Base-by-base conservation (phyloP, 2,329 filamentous ascomycete species). In the Zymoseptoria ardabiliae region DNA sequence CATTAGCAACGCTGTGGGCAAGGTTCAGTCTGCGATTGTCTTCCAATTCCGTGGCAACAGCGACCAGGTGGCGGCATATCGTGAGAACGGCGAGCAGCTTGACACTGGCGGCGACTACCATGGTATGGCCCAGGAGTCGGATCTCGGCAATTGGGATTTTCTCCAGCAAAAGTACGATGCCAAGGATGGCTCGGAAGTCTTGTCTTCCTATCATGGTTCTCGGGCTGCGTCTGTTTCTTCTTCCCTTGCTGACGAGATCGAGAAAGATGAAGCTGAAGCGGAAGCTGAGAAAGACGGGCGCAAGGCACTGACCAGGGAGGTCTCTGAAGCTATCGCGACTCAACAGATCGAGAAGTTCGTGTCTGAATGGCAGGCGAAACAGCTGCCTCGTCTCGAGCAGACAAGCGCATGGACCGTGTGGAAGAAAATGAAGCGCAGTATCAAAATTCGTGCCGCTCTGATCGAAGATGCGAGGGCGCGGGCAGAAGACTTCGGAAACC, bases 331-430 rank as follows among this genome's bases (percentile, higher is more conserved):
- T 0, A 72, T 83, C 11, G 77, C 93, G 35, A 75, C 85, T 25
- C 71, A 81, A 19, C 79, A 76, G 23, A 79, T 89, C 10, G 68
- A 75, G 6, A 72, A 77, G 1, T 78, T 84, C 59, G 77, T 79
- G 54, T 68, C 74, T 3, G 70, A 73, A 4, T 93, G 89, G 88
- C 72, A 73, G n/a, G 70, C 77, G n/a, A 76, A 74, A 1, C 85
- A 85, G 63, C 76, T 83, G 6, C 81, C 84, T 0, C 82, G 77
- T 56, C 75, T 83, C 13, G 75, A 84, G 58, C 71, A 70, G 4
- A 85, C 79, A 3, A 84, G 80, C 59, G 88, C 87, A 0, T 81
- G 83, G 68, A 72, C 69, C 3, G 65, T 88, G 2, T 95, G 90
- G 90, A 69, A 71, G 22, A 73, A 78, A 48, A 83, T 83, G 28